A percentile compares a stretch with the other conserved stretches of the same genome.
phyloP scores from a whole-genome alignment of 1,139 yeast species.

The Kluyveromyces sp. region DNA sequence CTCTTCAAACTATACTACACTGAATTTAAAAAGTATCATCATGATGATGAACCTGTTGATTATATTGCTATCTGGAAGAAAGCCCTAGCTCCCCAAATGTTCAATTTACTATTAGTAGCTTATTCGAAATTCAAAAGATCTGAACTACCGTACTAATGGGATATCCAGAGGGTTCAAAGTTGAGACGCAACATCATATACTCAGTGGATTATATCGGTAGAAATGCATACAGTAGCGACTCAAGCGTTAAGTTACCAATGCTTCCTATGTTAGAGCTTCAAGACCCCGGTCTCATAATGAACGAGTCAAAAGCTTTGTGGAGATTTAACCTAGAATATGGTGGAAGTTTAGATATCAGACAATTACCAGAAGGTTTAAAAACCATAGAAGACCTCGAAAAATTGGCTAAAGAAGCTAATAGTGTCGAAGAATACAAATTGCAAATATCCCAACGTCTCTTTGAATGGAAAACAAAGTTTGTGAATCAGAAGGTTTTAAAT shows the following conservation, averaged over 20 bases:
- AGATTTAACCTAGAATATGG: conserved; percentile 29
- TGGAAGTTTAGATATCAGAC: conserved; percentile 11
- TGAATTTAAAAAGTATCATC: conserved; percentile 26
- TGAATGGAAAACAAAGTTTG: conserved; percentile 13
- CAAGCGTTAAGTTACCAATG: conserved; percentile 47
- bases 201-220: conserved; percentile 30
- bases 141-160: conserved; percentile 36
- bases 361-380: conserved; percentile 7
- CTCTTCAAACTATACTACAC: conserved; percentile 27
- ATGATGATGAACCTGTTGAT: conserved; percentile 9
- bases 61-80: conserved; percentile 14
- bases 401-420: conserved; percentile 2
- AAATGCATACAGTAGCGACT: conserved; percentile 18
- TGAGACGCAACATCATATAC: conserved; percentile 40
- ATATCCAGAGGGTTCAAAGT: conserved; percentile 40
- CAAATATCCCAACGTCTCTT: conserved; percentile 13
- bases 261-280: conserved; percentile 48
- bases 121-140: conserved; percentile 40
- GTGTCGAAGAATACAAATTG: conserved; percentile 18
- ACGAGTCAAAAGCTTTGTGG: conserved; percentile 78
- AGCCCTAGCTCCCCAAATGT: conserved; percentile 37
- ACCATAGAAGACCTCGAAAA: conserved; percentile 4
- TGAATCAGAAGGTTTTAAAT: conserved; percentile 19
- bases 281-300: conserved; percentile 41
- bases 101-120: conserved; percentile 49